Evolutionary conservation across 805 yeast species (phyloP), one percentile per base, ranked within the genome.

Genomic region (Hermanozyma aechmeae): DNA sequence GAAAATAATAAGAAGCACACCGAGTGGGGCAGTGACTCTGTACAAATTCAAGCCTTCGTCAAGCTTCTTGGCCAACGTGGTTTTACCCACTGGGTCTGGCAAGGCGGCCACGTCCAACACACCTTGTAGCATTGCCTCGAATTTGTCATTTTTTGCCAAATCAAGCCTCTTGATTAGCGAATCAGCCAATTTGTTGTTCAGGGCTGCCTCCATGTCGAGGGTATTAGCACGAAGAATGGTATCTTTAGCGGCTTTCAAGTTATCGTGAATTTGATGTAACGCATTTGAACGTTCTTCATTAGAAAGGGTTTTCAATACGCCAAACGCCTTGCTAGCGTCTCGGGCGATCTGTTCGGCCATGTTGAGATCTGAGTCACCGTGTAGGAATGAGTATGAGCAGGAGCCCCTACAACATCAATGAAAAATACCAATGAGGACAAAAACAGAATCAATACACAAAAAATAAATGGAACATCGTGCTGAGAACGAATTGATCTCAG

Each of bases 71-170:
- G 93, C 86, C 43, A 92, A 62, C 2, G 92, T 80, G 37, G 81
- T 58, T 50, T 79, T 80, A n/a, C 96, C 95, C 23, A 89, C 79
- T 12, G 98, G 98, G 51, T 92, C 97, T 17, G 78, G 82, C 30
- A 92, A 66, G 3, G 70, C 70, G 2, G 95, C 92, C 13, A 92
- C 98, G 43, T 92, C 98, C 26, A 80, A 61, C 11, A 92, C 77
- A 15, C 99, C 99, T 50, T 86, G 92, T 29, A 89, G 71, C 99
- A 92, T 92, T 16, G 82, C 64, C 38, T 87, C 97, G 48, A 73
- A 92, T 54, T 93, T 92, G 34, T 81, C 96, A 30, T 79, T 76
- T 38, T 70, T 73, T 26, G 82, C 70, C 23, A 92, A 63, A 51
- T 93, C 97, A 11, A 92, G 65, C 43, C 99, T 68, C 49, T 84